Evolutionary conservation across 768 basidiomycete genomes (phyloP).

Genomic region (Suillus ampliporus): DNA sequence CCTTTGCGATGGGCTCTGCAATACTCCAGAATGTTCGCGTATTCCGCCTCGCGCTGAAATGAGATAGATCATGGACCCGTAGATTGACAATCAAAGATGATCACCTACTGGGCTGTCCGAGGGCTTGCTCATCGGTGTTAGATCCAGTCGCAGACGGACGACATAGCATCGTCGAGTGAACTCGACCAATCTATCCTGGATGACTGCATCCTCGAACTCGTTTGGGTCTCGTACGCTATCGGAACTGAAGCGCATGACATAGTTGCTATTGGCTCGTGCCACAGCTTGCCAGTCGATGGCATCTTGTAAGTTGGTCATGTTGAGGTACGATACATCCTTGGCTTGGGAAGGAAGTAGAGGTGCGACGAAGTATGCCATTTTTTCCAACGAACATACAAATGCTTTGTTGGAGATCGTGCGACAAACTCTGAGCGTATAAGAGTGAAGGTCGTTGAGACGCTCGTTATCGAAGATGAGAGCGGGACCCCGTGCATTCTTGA

Average conservation of each 20-base stretch:
- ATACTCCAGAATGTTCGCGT: constrained; percentile 66
- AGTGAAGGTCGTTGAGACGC: constrained; percentile 54
- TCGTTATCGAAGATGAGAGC: constrained; percentile 55
- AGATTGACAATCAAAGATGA: neutral
- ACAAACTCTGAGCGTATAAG: constrained; percentile 68
- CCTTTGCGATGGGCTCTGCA: constrained; percentile 65
- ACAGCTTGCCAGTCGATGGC: constrained; percentile 71
- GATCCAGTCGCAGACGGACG: constrained; percentile 60
- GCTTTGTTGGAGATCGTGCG: constrained; percentile 73
- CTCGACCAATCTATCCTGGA: constrained; percentile 80
- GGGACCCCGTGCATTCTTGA: constrained; percentile 52
- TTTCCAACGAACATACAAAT: constrained; percentile 55
- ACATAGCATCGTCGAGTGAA: constrained; percentile 74
- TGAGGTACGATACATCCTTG: constrained; percentile 14
- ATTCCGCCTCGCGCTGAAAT: constrained; percentile 63
- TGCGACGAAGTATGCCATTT: constrained; percentile 70
- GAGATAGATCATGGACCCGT: constrained; percentile 13
- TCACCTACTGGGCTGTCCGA: constrained; percentile 64
- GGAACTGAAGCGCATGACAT: constrained; percentile 53
- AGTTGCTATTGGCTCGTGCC: constrained; percentile 54
- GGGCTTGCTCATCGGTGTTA: constrained; percentile 77
- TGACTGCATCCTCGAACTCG: constrained; percentile 64
- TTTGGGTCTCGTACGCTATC: constrained; percentile 35
- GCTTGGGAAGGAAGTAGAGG: constrained; percentile 52
- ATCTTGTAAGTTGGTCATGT: constrained; percentile 39